phyloP scores from a whole-genome alignment of 2,329 filamentous ascomycete genomes.

The Cercospora janseana region DNA sequence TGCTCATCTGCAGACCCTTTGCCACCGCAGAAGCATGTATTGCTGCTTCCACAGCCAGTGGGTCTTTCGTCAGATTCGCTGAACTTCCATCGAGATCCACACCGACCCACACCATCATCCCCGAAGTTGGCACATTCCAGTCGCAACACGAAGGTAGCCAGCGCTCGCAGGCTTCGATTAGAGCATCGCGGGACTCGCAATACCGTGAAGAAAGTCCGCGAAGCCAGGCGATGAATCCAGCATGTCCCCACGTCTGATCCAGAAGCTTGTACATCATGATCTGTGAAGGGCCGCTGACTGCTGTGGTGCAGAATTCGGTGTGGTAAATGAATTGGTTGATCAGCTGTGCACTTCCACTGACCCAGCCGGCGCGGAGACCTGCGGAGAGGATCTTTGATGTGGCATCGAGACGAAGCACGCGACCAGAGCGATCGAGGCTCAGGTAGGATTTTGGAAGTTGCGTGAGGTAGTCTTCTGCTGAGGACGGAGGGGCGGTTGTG shows the following conservation, averaged over 20 bases:
- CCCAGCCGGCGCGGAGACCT: constrained; percentile 36
- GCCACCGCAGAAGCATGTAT: constrained; percentile 21
- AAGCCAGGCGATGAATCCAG: constrained; percentile 36
- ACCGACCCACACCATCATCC: constrained; percentile 34
- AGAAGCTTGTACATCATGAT: constrained; percentile 36
- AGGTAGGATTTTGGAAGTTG: constrained; percentile 35
- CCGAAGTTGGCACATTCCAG: constrained; percentile 27
- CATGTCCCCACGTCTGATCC: constrained; percentile 37
- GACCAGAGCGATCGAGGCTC: constrained; percentile 37
- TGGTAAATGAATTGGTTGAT: constrained; percentile 32
- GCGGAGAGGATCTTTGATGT: constrained; percentile 38
- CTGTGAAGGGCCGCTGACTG: constrained; percentile 34
- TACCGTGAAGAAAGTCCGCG: constrained; percentile 30
- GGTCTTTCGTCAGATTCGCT: not conserved
- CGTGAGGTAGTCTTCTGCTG: constrained; percentile 17
- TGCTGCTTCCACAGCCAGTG: constrained; percentile 23
- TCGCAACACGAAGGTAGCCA: constrained; percentile 29
- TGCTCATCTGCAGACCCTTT: constrained; percentile 26
- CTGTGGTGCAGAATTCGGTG: constrained; percentile 27
- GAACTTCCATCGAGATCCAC: not conserved
- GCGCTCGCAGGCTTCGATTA: constrained; percentile 33
- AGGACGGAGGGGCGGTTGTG: not conserved
- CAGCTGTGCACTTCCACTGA: constrained; percentile 33
- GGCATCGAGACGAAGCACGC: constrained; percentile 37
- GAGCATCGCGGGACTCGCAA: constrained; percentile 25